These are phyloP conservation scores for Lasiodiplodia hormozganensis DNA, from an alignment of 2,329 filamentous ascomycete species.

Conservation along the genomic window DNA sequence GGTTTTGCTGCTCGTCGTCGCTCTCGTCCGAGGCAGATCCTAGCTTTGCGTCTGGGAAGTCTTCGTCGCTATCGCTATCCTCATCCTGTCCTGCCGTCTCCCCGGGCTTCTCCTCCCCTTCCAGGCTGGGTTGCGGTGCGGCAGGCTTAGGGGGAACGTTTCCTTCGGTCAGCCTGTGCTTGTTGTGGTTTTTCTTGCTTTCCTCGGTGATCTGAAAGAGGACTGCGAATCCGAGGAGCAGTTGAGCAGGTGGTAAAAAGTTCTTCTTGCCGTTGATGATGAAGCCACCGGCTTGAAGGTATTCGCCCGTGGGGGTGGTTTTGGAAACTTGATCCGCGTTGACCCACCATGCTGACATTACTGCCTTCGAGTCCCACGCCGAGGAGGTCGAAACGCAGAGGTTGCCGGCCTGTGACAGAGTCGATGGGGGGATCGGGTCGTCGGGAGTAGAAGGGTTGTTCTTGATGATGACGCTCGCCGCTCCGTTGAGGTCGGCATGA, in stretches of 20 bases:
- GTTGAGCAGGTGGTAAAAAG: slow-evolving; percentile 83
- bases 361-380: slow-evolving; percentile 95
- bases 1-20: slow-evolving; percentile 40
- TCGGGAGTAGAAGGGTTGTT: slow-evolving; percentile 80
- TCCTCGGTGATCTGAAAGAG: slow-evolving; percentile 90
- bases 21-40: slow-evolving; percentile 45
- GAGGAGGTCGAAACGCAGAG: slow-evolving; percentile 83
- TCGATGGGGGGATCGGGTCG: slow-evolving; percentile 89
- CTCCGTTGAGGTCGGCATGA: slow-evolving; percentile 86
- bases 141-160: slow-evolving; percentile 25
- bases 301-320: slow-evolving; percentile 79
- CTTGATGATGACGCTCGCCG: slow-evolving; percentile 86
- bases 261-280: slow-evolving; percentile 87
- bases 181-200: slow-evolving; percentile 80
- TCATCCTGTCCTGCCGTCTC: slow-evolving; percentile 38
- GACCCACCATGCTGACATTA: slow-evolving; percentile 97
- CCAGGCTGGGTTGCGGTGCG: slow-evolving; percentile 30
- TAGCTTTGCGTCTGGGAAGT: slow-evolving; percentile 53
- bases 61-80: slow-evolving; percentile 51
- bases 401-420: slow-evolving; percentile 86
- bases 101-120: slow-evolving; percentile 32
- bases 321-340: slow-evolving; percentile 90
- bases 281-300: slow-evolving; percentile 79
- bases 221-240: slow-evolving; percentile 86
- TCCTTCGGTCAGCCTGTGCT: slow-evolving; percentile 67